These are phyloP conservation scores for Calonectria leucothoes DNA, from an alignment of 2,329 filamentous ascomycete genomes.

Conservation along the genomic window DNA sequence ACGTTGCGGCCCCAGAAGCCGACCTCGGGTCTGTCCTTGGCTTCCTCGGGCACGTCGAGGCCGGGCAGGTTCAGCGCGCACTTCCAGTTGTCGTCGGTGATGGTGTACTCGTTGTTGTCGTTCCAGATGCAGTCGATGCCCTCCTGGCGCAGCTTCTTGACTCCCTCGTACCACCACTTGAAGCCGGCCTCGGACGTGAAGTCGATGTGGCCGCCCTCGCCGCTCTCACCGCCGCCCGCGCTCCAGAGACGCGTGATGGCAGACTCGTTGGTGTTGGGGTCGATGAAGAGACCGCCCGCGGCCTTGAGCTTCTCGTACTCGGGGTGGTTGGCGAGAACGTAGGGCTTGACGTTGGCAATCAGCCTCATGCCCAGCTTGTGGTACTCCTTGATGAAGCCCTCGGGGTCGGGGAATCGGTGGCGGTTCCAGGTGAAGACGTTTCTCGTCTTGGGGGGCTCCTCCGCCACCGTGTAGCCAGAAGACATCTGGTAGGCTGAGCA, in stretches of 20 bases:
- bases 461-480: slow-evolving; percentile 77
- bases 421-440: slow-evolving; percentile 78
- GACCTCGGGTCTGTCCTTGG: slow-evolving; percentile 59
- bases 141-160: slow-evolving; percentile 68
- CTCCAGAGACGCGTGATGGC: slow-evolving; percentile 77
- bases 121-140: slow-evolving; percentile 84
- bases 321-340: slow-evolving; percentile 74
- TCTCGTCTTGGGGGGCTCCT: slow-evolving; percentile 74
- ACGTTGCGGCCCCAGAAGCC: slow-evolving; percentile 77
- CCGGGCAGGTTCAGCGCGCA: slow-evolving; percentile 62
- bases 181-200: slow-evolving; percentile 76
- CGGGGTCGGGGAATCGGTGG: slow-evolving; percentile 76
- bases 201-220: slow-evolving; percentile 77
- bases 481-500: slow-evolving; percentile 80
- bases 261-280: slow-evolving; percentile 62
- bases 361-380: slow-evolving; percentile 74
- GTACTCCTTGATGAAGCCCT: slow-evolving; percentile 70
- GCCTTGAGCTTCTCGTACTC: slow-evolving; percentile 72
- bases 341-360: slow-evolving; percentile 80
- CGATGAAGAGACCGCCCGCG: slow-evolving; percentile 71
- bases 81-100: slow-evolving; percentile 74
- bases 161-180: slow-evolving; percentile 78
- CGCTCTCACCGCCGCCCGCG: slow-evolving; percentile 76
- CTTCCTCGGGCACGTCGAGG: slow-evolving; percentile 49
- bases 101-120: slow-evolving; percentile 81